Conservation (phyloP, 2,329 filamentous ascomycete genomes). For the Rugonectria rugulosa region DNA sequence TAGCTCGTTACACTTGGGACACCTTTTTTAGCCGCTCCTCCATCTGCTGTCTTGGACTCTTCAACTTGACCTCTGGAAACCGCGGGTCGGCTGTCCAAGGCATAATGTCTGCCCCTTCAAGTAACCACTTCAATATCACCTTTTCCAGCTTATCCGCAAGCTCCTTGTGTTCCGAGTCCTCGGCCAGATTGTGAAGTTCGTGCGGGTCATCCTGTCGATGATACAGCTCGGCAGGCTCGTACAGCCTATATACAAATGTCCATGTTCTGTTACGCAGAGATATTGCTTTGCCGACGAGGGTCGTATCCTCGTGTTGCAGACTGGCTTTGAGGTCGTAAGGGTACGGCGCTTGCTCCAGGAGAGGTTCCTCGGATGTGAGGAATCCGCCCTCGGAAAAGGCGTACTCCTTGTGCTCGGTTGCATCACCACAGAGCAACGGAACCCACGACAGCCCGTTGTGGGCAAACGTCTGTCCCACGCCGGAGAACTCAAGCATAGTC, state of each 20-base stretch:
- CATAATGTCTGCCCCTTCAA: conserved; percentile 45
- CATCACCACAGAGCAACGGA: conserved; percentile 36
- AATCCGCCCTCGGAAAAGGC: conserved; percentile 56
- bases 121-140: conserved; percentile 48
- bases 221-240: conserved; percentile 55
- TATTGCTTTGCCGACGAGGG: conserved; percentile 52
- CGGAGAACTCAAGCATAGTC: conserved; percentile 50
- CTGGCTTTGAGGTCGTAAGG: conserved; percentile 56
- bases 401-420: conserved; percentile 46
- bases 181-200: conserved; percentile 50
- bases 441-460: conserved; percentile 50
- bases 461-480: conserved; percentile 47
- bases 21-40: conserved; percentile 31
- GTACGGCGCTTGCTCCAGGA: conserved; percentile 52
- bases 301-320: conserved; percentile 54
- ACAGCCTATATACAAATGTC: conserved; percentile 54
- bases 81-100: conserved; percentile 45
- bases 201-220: conserved; percentile 45
- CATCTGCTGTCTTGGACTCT: conserved; percentile 42
- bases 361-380: conserved; percentile 51
- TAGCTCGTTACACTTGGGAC: background rate
- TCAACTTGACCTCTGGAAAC: conserved; percentile 45
- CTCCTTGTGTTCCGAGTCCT: conserved; percentile 32
- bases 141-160: conserved; percentile 38
- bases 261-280: conserved; percentile 46